Percentiles rank a stretch among this genome's conserved stretches.
phyloP scores from a whole-genome alignment of 257 asterid genomes.

The Penstemon davidsonii region DNA sequence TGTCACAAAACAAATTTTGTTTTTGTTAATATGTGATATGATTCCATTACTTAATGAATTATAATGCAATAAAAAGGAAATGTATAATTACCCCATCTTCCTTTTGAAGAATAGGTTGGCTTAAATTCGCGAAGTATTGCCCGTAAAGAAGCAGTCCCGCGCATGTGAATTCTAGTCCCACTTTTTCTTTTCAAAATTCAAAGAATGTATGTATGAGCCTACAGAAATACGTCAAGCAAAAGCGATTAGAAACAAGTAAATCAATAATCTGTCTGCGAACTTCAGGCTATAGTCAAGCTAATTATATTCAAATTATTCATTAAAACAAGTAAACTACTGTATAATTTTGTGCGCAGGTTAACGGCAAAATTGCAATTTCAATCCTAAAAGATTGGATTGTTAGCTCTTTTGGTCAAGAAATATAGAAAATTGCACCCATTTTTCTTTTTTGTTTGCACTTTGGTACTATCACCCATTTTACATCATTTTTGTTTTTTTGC shows the following conservation, averaged over 20 bases:
- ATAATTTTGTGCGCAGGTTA: too few relatives aligned
- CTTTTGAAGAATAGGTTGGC: constrained; percentile 30
- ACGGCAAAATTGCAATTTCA: too few relatives aligned
- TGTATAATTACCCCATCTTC: constrained; percentile 36
- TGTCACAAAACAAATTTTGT: constrained; percentile 20
- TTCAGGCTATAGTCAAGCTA: too few relatives aligned
- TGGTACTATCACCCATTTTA: too few relatives aligned
- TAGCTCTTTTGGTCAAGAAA: too few relatives aligned
- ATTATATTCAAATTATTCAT: too few relatives aligned
- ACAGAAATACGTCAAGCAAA: constrained; percentile 5
- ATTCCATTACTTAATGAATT: background rate
- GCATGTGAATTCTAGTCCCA: constrained; percentile 2
- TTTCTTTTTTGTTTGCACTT: too few relatives aligned
- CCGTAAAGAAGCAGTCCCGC: constrained; percentile 23
- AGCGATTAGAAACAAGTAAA: background rate
- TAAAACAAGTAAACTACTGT: too few relatives aligned
- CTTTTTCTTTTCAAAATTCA: constrained; percentile 5
- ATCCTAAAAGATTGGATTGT: too few relatives aligned
- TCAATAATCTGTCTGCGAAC: background rate
- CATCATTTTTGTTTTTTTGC: too few relatives aligned
- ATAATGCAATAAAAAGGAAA: background rate
- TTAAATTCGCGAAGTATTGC: constrained; percentile 26
- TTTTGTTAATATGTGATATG: background rate
- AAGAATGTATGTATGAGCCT: constrained; percentile 3
- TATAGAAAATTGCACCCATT: too few relatives aligned